Percentiles rank a stretch among this genome's conserved stretches.
Conservation (phyloP, 768 basidiomycete genomes). For the Rickenella mellea region DNA sequence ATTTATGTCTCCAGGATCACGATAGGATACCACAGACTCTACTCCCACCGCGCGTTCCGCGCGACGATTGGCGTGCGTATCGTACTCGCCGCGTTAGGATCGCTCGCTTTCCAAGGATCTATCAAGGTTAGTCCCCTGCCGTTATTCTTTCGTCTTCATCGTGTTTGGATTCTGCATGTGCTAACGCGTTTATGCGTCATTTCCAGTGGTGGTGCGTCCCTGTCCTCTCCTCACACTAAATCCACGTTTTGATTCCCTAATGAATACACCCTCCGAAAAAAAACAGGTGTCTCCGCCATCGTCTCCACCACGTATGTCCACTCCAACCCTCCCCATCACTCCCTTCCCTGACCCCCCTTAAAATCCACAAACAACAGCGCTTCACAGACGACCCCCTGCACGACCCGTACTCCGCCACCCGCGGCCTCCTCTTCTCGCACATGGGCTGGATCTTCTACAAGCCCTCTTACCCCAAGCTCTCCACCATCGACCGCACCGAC, state of each 20-base stretch:
- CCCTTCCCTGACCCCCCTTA: background rate
- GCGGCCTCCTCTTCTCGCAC: conserved; percentile 67
- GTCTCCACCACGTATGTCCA: conserved; percentile 57
- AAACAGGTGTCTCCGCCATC: conserved; percentile 58
- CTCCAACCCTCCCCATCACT: background rate
- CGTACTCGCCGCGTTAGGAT: conserved; percentile 54
- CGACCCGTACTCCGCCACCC: conserved; percentile 70
- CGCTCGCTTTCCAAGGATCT: conserved; percentile 70
- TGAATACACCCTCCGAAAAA: background rate
- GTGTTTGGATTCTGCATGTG: background rate
- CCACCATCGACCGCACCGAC: conserved; percentile 57
- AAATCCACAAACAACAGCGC: conserved; percentile 28
- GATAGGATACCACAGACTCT: conserved; percentile 72
- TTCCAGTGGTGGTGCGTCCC: conserved; percentile 43
- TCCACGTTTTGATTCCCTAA: no score
- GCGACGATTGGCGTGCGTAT: conserved; percentile 47
- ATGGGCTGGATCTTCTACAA: conserved; percentile 86
- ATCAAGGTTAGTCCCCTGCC: conserved; percentile 43
- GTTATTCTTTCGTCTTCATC: conserved; percentile 2
- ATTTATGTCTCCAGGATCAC: conserved; percentile 39
- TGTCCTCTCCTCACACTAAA: background rate
- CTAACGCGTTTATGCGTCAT: background rate
- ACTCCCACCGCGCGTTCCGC: conserved; percentile 63
- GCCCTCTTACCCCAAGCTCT: conserved; percentile 52
- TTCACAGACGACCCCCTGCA: conserved; percentile 63